These are phyloP conservation scores for Cenococcum geophilum DNA, from an alignment of 495 filamentous ascomycete genomes.

Conservation along the genomic window DNA sequence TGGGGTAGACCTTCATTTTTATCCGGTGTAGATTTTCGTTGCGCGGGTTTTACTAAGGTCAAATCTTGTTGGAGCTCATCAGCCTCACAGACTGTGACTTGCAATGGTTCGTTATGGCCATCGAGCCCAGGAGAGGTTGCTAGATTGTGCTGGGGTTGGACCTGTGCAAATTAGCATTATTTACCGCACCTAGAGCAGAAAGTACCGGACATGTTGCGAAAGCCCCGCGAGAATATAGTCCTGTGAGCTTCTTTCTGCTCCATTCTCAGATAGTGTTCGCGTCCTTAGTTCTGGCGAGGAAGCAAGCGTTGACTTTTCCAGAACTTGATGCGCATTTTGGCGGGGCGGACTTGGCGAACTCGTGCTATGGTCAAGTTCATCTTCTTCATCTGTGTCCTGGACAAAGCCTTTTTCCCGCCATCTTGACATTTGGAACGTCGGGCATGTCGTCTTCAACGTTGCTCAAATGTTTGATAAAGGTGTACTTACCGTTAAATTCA, in stretches of 20 bases:
- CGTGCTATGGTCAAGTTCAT: constrained; percentile 17
- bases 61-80: background rate
- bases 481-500: background rate
- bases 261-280: background rate
- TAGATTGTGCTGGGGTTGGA: background rate
- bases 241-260: background rate
- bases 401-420: constrained; percentile 27
- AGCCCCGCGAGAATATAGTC: too few species aligned
- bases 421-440: constrained; percentile 23
- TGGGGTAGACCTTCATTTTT: background rate
- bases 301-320: background rate
- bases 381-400: constrained; percentile 30
- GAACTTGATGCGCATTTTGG: background rate
- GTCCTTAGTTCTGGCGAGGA: background rate
- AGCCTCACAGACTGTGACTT: background rate
- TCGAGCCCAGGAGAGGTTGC: background rate
- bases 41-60: background rate
- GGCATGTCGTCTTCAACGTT: constrained; percentile 16
- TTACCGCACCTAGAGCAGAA: background rate
- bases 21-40: too few species aligned
- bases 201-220: background rate
- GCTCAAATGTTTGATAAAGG: background rate
- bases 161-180: background rate
- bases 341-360: constrained; percentile 3
- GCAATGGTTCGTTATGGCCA: background rate